These are phyloP conservation scores for Linaria vulgaris DNA, from an alignment of 257 asterid species.

Conservation along the genomic window DNA sequence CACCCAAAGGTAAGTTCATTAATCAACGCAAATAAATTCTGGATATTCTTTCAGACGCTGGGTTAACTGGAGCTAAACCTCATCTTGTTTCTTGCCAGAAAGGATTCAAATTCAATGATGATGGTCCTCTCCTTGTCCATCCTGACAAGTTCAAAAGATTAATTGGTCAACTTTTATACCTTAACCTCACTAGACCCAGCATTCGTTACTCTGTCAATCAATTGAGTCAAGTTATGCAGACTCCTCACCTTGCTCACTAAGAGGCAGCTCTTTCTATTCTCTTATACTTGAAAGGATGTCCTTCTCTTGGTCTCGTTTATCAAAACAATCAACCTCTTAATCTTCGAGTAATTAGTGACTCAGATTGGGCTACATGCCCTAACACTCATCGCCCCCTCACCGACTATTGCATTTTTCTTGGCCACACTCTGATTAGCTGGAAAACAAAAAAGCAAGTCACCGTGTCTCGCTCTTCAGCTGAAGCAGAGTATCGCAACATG, in stretches of 20 bases:
- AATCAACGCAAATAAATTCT: too few relatives aligned
- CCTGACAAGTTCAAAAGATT: not conserved
- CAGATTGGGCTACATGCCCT: slow-evolving; percentile 15
- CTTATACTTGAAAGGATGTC: not conserved
- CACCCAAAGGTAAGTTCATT: too few relatives aligned
- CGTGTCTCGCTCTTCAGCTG: slow-evolving; percentile 10
- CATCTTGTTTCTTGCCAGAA: too few relatives aligned
- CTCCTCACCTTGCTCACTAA: not conserved
- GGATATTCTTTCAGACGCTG: too few relatives aligned
- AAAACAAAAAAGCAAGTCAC: slow-evolving; percentile 1
- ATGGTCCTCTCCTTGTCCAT: too few relatives aligned
- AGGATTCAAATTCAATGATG: too few relatives aligned
- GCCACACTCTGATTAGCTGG: not conserved
- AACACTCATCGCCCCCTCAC: not conserved
- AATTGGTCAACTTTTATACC: not conserved
- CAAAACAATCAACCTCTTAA: too few relatives aligned
- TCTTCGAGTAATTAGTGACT: not conserved
- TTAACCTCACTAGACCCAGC: not conserved
- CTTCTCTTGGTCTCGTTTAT: not conserved
- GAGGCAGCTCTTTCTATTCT: not conserved
- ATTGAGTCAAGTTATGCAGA: not conserved
- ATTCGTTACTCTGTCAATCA: not conserved
- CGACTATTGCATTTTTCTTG: not conserved
- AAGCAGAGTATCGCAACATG: slow-evolving; percentile 3
- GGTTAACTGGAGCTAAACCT: too few relatives aligned